A percentile compares a stretch with the other conserved stretches of the same genome.
phyloP scores from a whole-genome alignment of 768 basidiomycete genomes.

The Mycena galopus region DNA sequence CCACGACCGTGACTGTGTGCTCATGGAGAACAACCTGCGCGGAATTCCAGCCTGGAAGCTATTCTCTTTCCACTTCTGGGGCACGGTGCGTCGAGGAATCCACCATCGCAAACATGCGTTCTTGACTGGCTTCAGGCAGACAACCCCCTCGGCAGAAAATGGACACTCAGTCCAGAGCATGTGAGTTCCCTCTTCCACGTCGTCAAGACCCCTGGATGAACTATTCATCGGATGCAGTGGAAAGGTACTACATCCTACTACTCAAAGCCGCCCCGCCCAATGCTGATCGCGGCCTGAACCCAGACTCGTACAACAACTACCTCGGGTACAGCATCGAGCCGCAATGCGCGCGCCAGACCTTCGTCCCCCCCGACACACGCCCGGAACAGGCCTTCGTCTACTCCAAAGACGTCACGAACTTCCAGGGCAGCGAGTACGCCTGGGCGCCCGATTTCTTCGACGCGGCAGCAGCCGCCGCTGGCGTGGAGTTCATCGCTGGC shows the following conservation, averaged over 20 bases:
- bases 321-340: constrained; percentile 42
- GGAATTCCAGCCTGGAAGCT: constrained; percentile 57
- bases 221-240: constrained; percentile 46
- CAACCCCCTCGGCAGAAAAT: constrained; percentile 44
- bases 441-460: constrained; percentile 18
- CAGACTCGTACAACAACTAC: constrained; percentile 19
- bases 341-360: constrained; percentile 39
- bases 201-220: constrained; percentile 30
- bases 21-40: constrained; percentile 40
- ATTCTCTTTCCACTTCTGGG: constrained; percentile 42
- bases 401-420: constrained; percentile 16
- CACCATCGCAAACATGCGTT: not conserved
- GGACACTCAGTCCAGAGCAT: constrained; percentile 50
- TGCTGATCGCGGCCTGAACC: constrained; percentile 10
- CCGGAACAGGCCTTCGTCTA: constrained; percentile 18
- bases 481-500: constrained; percentile 12
- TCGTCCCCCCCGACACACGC: constrained; percentile 43
- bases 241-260: not conserved
- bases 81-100: constrained; percentile 15
- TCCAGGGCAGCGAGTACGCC: constrained; percentile 1
- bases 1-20: constrained; percentile 43
- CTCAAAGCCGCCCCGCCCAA: constrained; percentile 7
- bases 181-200: constrained; percentile 13
- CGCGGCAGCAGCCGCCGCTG: not conserved
- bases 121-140: not conserved